These are phyloP conservation scores for Aspergillus avenaceus DNA, from an alignment of 495 filamentous ascomycete genomes.

Conservation along the genomic window DNA sequence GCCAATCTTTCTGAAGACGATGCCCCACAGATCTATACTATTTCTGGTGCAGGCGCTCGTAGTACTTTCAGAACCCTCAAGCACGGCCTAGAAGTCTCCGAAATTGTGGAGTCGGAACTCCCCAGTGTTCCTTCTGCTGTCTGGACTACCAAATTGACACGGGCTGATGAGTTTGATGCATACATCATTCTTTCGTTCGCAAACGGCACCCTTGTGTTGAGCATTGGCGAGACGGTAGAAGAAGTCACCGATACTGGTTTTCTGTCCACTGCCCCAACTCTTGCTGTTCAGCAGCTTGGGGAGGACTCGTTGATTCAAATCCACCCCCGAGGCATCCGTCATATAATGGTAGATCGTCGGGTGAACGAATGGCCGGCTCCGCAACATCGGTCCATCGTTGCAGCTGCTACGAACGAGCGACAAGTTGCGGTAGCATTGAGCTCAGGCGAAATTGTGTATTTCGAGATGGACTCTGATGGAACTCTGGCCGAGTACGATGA, in stretches of 20 bases:
- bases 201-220: slow-evolving; percentile 77
- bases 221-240: slow-evolving; percentile 94
- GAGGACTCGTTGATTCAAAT: slow-evolving; percentile 92
- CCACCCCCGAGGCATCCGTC: slow-evolving; percentile 89
- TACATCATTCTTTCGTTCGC: slow-evolving; percentile 69
- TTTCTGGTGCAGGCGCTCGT: slow-evolving; percentile 81
- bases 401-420: slow-evolving; percentile 88
- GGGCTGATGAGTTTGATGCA: slow-evolving; percentile 77
- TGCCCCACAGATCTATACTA: slow-evolving; percentile 91
- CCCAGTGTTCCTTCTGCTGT: slow-evolving; percentile 82
- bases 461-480: slow-evolving; percentile 92
- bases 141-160: slow-evolving; percentile 91
- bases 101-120: slow-evolving; percentile 89
- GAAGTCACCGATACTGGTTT: slow-evolving; percentile 93
- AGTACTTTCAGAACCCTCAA: slow-evolving; percentile 89
- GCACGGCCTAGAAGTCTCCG: slow-evolving; percentile 86
- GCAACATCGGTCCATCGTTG: slow-evolving; percentile 89
- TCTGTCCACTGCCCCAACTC: slow-evolving; percentile 75
- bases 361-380: slow-evolving; percentile 95
- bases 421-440: slow-evolving; percentile 92
- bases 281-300: slow-evolving; percentile 90
- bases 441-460: slow-evolving; percentile 95
- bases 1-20: slow-evolving; percentile 86
- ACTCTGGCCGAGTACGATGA: slow-evolving; percentile 92
- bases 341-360: slow-evolving; percentile 73